Evolutionary conservation across 805 yeast species (phyloP).

Genomic region (Metschnikowia baotianmanensis): DNA sequence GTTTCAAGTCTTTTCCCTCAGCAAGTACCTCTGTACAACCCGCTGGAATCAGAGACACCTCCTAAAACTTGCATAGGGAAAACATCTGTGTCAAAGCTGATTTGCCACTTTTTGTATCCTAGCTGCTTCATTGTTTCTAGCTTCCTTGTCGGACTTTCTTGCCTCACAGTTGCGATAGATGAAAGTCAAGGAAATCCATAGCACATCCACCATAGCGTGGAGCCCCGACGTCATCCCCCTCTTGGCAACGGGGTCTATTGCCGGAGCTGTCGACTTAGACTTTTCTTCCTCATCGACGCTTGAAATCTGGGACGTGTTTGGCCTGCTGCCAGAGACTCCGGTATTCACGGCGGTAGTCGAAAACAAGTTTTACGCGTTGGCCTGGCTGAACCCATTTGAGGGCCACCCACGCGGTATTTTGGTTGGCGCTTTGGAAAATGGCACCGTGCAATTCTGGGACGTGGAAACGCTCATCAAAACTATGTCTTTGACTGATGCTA

Average conservation of each 20-base stretch:
- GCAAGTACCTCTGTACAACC: slow-evolving; percentile 1
- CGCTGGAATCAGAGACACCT: slow-evolving; percentile 1
- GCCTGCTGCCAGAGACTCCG: slow-evolving; percentile 31
- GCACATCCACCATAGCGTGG: slow-evolving; percentile 97
- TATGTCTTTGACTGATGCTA: slow-evolving; percentile 40
- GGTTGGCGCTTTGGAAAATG: slow-evolving; percentile 90
- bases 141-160: background rate
- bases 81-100: background rate
- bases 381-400: slow-evolving; percentile 69
- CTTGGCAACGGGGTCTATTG: slow-evolving; percentile 89
- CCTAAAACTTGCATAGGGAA: background rate
- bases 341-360: slow-evolving; percentile 36
- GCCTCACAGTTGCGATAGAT: slow-evolving; percentile 7
- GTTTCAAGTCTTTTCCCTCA: background rate
- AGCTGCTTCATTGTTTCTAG: too few relatives aligned
- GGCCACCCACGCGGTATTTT: slow-evolving; percentile 52
- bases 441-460: slow-evolving; percentile 77
- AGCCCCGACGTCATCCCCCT: slow-evolving; percentile 71
- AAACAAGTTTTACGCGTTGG: slow-evolving; percentile 65
- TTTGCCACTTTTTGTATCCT: background rate
- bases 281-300: slow-evolving; percentile 77
- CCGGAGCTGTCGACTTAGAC: slow-evolving; percentile 90
- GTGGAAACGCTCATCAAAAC: slow-evolving; percentile 48
- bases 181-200: slow-evolving; percentile 75
- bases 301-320: slow-evolving; percentile 73